phyloP scores from a whole-genome alignment of 2,329 filamentous ascomycete genomes.

The Cladosporium austrohemisphaericum region DNA sequence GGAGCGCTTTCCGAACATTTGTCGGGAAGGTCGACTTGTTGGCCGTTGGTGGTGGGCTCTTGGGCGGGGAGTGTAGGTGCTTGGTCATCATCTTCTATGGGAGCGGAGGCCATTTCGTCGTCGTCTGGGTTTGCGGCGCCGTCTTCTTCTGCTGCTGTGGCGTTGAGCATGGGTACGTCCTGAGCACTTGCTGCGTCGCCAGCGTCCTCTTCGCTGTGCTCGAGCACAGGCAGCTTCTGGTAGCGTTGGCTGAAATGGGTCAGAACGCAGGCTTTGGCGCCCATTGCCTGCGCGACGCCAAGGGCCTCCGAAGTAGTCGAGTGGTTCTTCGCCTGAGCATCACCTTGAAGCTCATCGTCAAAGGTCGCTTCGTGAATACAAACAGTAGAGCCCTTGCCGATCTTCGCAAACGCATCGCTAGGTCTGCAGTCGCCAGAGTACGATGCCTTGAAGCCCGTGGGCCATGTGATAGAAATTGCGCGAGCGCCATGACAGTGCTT shows the following conservation, averaged over 20 bases:
- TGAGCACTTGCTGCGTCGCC: constrained; percentile 20
- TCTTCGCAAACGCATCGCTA: constrained; percentile 61
- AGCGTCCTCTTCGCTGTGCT: constrained; percentile 31
- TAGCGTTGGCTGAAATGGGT: constrained; percentile 97
- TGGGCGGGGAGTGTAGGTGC: constrained; percentile 26
- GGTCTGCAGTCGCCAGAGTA: constrained; percentile 95
- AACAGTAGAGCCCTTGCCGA: constrained; percentile 73
- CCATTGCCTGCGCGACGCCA: constrained; percentile 70
- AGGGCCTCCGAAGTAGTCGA: constrained; percentile 85
- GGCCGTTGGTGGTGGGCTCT: constrained; percentile 17
- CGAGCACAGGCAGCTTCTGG: constrained; percentile 63
- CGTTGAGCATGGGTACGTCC: constrained; percentile 21
- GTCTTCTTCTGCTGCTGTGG: constrained; percentile 21
- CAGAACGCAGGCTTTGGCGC: constrained; percentile 72
- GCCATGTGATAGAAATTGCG: constrained; percentile 73
- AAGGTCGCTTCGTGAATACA: constrained; percentile 96
- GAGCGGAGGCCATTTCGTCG: neutral
- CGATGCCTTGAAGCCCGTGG: constrained; percentile 76
- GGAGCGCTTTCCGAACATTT: constrained; percentile 17
- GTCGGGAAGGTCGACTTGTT: constrained; percentile 23
- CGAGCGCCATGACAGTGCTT: constrained; percentile 75
- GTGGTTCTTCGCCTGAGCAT: constrained; percentile 85
- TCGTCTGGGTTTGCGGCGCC: constrained; percentile 1
- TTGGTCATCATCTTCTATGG: constrained; percentile 20
- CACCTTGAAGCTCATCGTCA: constrained; percentile 73